Conservation (phyloP, 441 rosid genomes). For the Aleurites moluccanus region DNA sequence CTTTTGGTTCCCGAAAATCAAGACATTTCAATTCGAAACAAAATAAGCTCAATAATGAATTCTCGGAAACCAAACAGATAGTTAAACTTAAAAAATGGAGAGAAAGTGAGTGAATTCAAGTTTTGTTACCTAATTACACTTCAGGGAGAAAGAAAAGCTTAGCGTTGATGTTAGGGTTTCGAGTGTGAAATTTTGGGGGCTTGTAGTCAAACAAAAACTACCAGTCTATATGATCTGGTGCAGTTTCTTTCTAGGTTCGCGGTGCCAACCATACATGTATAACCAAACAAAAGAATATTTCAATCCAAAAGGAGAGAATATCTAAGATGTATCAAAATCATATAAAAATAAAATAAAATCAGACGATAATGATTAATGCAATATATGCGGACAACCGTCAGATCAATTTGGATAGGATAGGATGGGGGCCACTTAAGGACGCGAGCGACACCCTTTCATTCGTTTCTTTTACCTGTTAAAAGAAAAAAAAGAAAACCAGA, state of each 20-base stretch:
- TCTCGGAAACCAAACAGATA: neutral
- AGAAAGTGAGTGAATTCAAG: neutral
- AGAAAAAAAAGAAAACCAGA: neutral
- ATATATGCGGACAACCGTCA: neutral
- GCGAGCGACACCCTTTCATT: neutral
- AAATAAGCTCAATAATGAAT: neutral
- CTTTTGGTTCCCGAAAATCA: neutral
- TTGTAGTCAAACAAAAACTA: neutral
- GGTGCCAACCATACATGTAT: neutral
- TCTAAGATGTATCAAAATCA: too few species aligned
- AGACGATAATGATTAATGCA: too few species aligned
- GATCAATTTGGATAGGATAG: neutral
- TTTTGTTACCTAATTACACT: neutral
- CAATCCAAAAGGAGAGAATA: neutral
- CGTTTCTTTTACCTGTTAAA: neutral
- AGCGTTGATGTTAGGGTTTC: constrained; percentile 11
- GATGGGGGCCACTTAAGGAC: neutral
- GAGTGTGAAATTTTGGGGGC: neutral
- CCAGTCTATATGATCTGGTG: constrained; percentile 7
- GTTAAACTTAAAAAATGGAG: neutral
- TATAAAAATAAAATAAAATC: too few species aligned
- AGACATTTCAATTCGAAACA: neutral
- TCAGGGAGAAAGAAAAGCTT: too few species aligned
- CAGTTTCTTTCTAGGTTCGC: neutral
- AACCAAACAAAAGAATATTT: neutral